Base-by-base conservation (phyloP, 495 filamentous ascomycete species). In the Penicillium silybi region DNA sequence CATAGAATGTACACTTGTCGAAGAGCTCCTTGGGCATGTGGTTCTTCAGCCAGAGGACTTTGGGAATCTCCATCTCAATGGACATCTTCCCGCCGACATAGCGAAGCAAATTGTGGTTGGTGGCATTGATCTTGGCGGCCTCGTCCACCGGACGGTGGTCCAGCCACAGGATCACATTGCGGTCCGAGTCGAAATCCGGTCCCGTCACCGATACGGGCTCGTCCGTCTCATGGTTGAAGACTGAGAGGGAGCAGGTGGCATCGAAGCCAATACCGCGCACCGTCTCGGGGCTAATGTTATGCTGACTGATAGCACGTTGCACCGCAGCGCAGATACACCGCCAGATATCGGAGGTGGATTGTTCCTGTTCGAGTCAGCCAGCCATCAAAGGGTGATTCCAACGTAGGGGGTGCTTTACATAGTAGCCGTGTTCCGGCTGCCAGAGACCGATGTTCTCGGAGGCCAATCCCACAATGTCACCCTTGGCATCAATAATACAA, bases 331-430 rank as follows among this genome's bases (percentile, higher is more conserved):
- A 93, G 64, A 98, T 93, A 64, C 88, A 87, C 43, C 81, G 78
- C 93, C 93, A 98, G 57, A 97, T 97, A 69, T 98, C 90, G 44
- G 80, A 87, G 1, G 93, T 98, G 16, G 92, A 97, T 92, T 98
- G 93, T 76, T 98, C 93, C 90, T 95, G 52, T n/a, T 25, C 26
- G 23, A 27, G n/a, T n/a, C 16, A 15, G 44, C 72, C 46, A 68
- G 62, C 9, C 11, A 11, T 42, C 39, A 16, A 25, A 11, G 17
- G 16, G 7, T 22, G 26, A 47, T 1, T 18, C 50, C 41, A 8
- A 29, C 16, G 26, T 13, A 26, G 53, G 46, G 40, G 46, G 40
- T 32, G 17, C 49, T 74, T 23, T 67, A 90, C 90, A 75, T 97
- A 97, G 73, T 90, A 93, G 41, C 87, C 88, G 20, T 85, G 82